Base-by-base conservation (phyloP, 164 flowering plant genomes). In the Piper longum region DNA sequence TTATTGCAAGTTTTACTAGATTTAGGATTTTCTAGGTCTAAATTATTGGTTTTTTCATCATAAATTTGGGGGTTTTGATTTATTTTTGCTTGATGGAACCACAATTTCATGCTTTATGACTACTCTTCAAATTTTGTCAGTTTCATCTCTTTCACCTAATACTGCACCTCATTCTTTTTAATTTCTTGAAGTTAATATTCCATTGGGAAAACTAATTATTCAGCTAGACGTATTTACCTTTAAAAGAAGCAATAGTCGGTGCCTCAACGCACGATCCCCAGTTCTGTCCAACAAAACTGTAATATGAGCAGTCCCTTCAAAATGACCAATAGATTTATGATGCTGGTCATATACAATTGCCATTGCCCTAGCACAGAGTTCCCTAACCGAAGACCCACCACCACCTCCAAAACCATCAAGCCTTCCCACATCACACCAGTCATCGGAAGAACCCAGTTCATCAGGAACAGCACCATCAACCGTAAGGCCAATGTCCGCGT, bases 361-460 rank as follows among this genome's bases (percentile, higher is more conserved):
- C 99, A 93, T 93, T 57, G 99, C 99, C 76, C 99, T 84, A 8
- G 99, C 99, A 81, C 99, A 93, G 55, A 93, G 97, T 76, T 93
- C 99, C 70, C 99, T 81, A 6, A 93, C 99, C 44, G 95, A 90
- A 69, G 83, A 83, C 11, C 95, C 99, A 48, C 97, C 99, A 45
- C 91, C 97, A 62, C 99, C 97, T 26, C 97, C 97, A 91, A 93
- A 93, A 55, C 99, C 99, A 88, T 93, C 99, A 69, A 90, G 76
- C 68, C 99, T 77, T 66, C 95, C 96, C 92, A 90, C 84, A 74
- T 93, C 99, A 82, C 99, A 90, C 97, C 99, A 93, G 83, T 93
- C 97, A 79, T 90, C 99, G 74, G 96, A 88, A 60, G 91, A 73
- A 18, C 99, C 96, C 76, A 88, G 66, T 75, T 90, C 96, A 82